phyloP scores from a whole-genome alignment of 805 yeast genomes.

The Candida easanensis region DNA sequence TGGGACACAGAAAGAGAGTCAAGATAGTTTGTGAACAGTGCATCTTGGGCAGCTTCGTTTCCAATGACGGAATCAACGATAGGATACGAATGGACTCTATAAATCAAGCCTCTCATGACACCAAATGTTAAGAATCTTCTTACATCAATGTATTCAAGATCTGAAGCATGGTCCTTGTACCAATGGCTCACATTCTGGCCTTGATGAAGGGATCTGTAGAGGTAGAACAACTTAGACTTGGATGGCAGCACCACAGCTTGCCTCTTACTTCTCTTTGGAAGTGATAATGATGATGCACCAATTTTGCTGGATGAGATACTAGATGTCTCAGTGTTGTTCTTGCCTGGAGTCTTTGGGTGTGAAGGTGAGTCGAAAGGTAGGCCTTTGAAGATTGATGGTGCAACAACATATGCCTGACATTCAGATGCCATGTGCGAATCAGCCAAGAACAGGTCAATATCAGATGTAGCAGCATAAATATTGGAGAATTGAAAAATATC shows the following conservation, averaged over 20 bases:
- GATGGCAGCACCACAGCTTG: slow-evolving; percentile 46
- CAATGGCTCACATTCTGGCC: slow-evolving; percentile 78
- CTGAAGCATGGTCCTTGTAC: slow-evolving; percentile 64
- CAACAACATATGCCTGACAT: slow-evolving; percentile 78
- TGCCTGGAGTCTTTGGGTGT: slow-evolving; percentile 1
- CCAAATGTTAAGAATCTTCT: slow-evolving; percentile 88
- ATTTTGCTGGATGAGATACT: slow-evolving; percentile 7
- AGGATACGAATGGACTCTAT: slow-evolving; percentile 78
- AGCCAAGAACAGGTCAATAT: slow-evolving; percentile 63
- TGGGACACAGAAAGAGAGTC: slow-evolving; percentile 4
- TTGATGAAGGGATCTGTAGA: slow-evolving; percentile 76
- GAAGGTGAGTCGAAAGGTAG: slow-evolving; percentile 31
- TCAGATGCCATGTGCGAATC: slow-evolving; percentile 69
- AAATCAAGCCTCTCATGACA: slow-evolving; percentile 72
- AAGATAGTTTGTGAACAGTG: slow-evolving; percentile 10
- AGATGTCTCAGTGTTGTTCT: slow-evolving; percentile 1
- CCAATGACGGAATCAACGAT: slow-evolving; percentile 20
- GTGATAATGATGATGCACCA: slow-evolving; percentile 15
- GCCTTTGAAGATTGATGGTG: slow-evolving; percentile 34
- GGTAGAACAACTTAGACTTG: slow-evolving; percentile 61
- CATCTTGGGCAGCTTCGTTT: slow-evolving; percentile 19
- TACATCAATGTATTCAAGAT: slow-evolving; percentile 67
- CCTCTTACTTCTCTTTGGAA: slow-evolving; percentile 7
- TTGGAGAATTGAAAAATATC: slow-evolving; percentile 90
- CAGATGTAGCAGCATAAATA: slow-evolving; percentile 85